Conservation (phyloP, 2,329 filamentous ascomycete genomes). For the Trichoderma atrobrunneum region DNA sequence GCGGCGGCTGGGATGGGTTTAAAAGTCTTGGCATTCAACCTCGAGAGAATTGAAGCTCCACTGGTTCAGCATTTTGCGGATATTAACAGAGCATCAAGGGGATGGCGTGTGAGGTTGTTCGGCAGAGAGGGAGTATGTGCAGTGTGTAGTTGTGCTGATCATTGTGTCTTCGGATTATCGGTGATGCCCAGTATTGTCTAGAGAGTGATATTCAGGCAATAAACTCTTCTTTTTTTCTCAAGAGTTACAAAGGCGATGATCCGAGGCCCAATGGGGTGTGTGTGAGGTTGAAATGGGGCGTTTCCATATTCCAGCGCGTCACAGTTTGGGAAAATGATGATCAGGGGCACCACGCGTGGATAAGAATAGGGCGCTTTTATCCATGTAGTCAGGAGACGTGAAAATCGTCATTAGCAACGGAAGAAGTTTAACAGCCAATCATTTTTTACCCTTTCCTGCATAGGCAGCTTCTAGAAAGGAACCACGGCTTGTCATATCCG, state of each 20-base stretch:
- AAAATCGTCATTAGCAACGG: neutral
- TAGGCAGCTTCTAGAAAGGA: neutral
- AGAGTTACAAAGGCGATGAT: neutral
- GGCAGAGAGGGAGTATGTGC: neutral
- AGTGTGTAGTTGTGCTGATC: neutral
- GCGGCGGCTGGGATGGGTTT: neutral
- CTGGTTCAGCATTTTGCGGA: neutral
- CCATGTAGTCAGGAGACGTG: neutral
- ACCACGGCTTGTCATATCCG: neutral
- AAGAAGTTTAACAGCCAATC: neutral
- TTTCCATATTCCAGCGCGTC: neutral
- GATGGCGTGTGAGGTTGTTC: neutral
- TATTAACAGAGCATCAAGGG: neutral
- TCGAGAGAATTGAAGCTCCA: neutral
- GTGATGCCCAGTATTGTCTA: neutral
- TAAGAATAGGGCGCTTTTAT: neutral
- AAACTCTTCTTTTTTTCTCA: neutral
- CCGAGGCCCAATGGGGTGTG: neutral
- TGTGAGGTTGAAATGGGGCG: neutral
- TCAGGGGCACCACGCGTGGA: conserved; percentile 14
- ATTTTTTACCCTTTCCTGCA: neutral
- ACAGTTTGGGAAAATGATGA: neutral
- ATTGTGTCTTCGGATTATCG: neutral
- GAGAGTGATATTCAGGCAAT: neutral
- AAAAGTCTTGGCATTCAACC: neutral